These are phyloP conservation scores for Dinochytrium kinnereticum DNA, from an alignment of 371 early-diverging fungal genomes.

Conservation along the genomic window DNA sequence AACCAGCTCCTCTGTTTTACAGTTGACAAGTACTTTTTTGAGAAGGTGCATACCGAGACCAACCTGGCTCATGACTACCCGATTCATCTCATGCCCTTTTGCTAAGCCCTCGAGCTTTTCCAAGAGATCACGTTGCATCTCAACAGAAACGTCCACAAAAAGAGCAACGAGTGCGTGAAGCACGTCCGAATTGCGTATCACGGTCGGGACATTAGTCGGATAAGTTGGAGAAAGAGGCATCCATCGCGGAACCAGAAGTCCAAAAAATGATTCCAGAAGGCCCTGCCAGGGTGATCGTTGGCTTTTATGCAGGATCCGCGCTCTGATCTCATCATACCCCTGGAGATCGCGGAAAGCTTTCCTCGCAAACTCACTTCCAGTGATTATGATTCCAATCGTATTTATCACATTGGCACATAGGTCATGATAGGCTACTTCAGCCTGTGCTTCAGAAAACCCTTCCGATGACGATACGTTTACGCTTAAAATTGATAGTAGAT, in stretches of 20 bases:
- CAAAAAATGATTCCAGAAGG: constrained; percentile 32
- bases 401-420: constrained; percentile 11
- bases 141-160: constrained; percentile 21
- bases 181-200: constrained; percentile 44
- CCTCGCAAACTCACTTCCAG: constrained; percentile 33
- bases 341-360: constrained; percentile 28
- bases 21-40: constrained; percentile 29
- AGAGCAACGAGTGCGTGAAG: constrained; percentile 34
- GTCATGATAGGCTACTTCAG: not conserved
- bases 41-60: constrained; percentile 33
- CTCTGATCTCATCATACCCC: constrained; percentile 45
- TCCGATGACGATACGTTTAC: not conserved
- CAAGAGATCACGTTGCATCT: constrained; percentile 25
- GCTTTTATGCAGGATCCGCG: constrained; percentile 34
- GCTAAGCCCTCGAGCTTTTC: constrained; percentile 34
- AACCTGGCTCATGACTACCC: constrained; percentile 38
- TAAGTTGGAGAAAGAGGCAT: not conserved
- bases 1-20: constrained; percentile 31
- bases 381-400: constrained; percentile 33
- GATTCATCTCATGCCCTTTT: constrained; percentile 43
- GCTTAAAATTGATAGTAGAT: constrained; percentile 30
- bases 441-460: not conserved
- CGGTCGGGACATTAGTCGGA: not conserved
- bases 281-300: constrained; percentile 33
- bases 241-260: constrained; percentile 34